A percentile compares a stretch with the other conserved stretches of the same genome.
These are phyloP conservation scores for Endothia cerciana DNA, from an alignment of 2,329 filamentous ascomycete species.

Conservation along the genomic window DNA sequence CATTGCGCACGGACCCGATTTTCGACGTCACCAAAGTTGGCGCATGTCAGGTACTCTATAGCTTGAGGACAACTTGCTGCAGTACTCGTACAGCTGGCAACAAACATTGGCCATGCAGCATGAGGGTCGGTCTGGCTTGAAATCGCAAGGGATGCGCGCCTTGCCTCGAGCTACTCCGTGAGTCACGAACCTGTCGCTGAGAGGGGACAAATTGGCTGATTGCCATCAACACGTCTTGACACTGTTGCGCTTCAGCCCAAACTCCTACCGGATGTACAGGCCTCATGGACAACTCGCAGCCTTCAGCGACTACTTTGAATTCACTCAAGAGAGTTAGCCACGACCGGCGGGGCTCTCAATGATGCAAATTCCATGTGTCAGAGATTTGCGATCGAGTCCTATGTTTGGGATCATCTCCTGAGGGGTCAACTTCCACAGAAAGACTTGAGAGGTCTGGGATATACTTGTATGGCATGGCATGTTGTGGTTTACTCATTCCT, in stretches of 20 bases:
- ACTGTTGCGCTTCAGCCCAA: too few species aligned
- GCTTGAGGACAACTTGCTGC: neutral
- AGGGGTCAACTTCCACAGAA: too few species aligned
- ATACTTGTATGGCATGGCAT: too few species aligned
- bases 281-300: neutral
- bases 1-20: slow-evolving; percentile 14
- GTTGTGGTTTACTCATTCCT: too few species aligned
- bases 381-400: too few species aligned
- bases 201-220: neutral
- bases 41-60: neutral
- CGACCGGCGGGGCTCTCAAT: too few species aligned
- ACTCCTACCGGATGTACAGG: neutral
- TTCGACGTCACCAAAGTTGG: slow-evolving; percentile 4
- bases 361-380: too few species aligned
- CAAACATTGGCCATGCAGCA: neutral
- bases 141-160: neutral
- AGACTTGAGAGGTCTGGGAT: too few species aligned
- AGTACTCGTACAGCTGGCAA: neutral
- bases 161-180: neutral
- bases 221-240: too few species aligned
- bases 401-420: too few species aligned
- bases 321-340: too few species aligned
- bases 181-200: neutral
- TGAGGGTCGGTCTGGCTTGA: neutral
- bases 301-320: neutral